A percentile compares a stretch with the other conserved stretches of the same genome.
Conservation (phyloP, 768 basidiomycete genomes). For the Cystofilobasidium bisporidii region DNA sequence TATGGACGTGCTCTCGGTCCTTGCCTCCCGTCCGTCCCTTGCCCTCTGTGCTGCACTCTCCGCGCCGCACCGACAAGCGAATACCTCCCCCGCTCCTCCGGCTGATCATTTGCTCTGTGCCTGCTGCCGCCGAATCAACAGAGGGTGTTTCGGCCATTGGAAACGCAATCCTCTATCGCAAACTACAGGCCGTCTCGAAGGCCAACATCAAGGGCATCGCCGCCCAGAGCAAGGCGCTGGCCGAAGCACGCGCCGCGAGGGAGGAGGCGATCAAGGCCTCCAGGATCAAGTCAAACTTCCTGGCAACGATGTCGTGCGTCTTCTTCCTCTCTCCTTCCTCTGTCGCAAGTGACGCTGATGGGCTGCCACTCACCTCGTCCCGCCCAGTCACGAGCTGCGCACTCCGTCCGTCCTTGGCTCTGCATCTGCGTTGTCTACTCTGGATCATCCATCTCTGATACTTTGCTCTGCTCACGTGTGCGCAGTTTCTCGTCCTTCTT, state of each 20-base stretch:
- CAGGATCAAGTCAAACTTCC: slow-evolving; percentile 44
- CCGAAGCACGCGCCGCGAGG: slow-evolving; percentile 58
- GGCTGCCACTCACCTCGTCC: neutral
- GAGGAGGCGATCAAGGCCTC: slow-evolving; percentile 67
- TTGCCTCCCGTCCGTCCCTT: slow-evolving; percentile 4
- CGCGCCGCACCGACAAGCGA: slow-evolving; percentile 47
- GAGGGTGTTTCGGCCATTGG: slow-evolving; percentile 52
- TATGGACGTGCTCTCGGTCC: slow-evolving; percentile 44
- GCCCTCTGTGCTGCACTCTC: neutral
- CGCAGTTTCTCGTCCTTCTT: slow-evolving; percentile 60
- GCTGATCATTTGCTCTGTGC: neutral
- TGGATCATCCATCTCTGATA: no score
- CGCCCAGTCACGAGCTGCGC: slow-evolving; percentile 64
- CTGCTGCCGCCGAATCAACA: no score
- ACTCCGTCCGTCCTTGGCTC: slow-evolving; percentile 44
- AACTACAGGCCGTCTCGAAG: slow-evolving; percentile 58
- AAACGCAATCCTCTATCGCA: slow-evolving; percentile 60
- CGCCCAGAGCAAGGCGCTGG: slow-evolving; percentile 58
- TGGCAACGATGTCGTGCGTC: slow-evolving; percentile 9
- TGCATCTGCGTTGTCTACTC: no score
- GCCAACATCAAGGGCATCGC: slow-evolving; percentile 71
- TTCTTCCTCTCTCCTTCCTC: slow-evolving; percentile 43
- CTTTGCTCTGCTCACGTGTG: no score
- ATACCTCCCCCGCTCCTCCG: slow-evolving; percentile 56
- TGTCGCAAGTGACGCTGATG: neutral